Conservation (phyloP, 2,329 filamentous ascomycete genomes). For the Rutstroemia sp. region DNA sequence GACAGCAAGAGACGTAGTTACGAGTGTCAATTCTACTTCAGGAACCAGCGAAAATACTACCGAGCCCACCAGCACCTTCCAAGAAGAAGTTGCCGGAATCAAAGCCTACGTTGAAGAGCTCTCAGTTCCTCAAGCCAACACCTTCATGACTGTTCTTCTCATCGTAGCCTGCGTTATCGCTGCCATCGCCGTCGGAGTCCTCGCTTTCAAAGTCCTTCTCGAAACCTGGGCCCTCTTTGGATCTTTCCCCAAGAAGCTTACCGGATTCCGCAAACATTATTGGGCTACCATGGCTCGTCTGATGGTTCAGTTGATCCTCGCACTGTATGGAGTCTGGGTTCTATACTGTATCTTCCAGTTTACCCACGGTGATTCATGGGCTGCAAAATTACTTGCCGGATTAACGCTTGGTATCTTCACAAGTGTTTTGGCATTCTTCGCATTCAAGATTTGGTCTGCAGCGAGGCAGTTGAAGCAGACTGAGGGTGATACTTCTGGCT, state of each 20-base stretch:
- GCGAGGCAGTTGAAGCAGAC: slow-evolving; percentile 66
- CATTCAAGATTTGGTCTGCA: slow-evolving; percentile 71
- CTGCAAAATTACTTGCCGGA: slow-evolving; percentile 74
- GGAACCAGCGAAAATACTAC: slow-evolving; percentile 11
- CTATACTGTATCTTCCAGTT: slow-evolving; percentile 97
- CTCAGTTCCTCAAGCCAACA: slow-evolving; percentile 78
- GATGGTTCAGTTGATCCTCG: slow-evolving; percentile 80
- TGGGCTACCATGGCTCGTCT: slow-evolving; percentile 88
- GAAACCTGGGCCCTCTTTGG: slow-evolving; percentile 89
- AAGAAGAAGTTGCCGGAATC: slow-evolving; percentile 61
- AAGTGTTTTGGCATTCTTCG: slow-evolving; percentile 71
- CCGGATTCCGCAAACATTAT: slow-evolving; percentile 89
- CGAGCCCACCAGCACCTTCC: slow-evolving; percentile 29
- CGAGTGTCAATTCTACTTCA: slow-evolving; percentile 36
- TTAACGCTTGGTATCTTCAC: slow-evolving; percentile 79
- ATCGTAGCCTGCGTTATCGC: slow-evolving; percentile 83
- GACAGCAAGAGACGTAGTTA: slow-evolving; percentile 45
- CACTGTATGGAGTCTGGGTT: slow-evolving; percentile 92
- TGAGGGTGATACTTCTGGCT: slow-evolving; percentile 63
- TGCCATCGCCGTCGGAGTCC: slow-evolving; percentile 74
- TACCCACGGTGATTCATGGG: slow-evolving; percentile 89
- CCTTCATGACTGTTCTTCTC: slow-evolving; percentile 91
- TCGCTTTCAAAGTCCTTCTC: slow-evolving; percentile 85
- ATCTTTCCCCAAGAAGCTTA: slow-evolving; percentile 71
- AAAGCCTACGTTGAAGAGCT: slow-evolving; percentile 78